Conservation (phyloP, 441 rosid species). For the Populus hybrid region DNA sequence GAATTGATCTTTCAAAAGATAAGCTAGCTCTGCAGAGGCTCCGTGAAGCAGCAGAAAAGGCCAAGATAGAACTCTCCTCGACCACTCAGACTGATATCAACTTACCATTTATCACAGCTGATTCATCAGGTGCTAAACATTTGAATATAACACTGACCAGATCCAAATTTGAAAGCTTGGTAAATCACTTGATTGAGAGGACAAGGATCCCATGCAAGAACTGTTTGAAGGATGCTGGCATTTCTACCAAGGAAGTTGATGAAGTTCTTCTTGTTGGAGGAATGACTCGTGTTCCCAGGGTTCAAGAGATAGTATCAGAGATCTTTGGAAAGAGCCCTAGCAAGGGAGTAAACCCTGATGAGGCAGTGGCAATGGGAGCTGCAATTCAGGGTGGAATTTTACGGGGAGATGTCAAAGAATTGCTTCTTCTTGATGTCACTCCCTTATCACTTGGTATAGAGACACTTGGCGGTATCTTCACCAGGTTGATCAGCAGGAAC, state of each 20-base stretch:
- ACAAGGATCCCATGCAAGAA: constrained; percentile 78
- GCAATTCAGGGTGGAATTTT: constrained; percentile 97
- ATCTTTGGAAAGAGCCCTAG: constrained; percentile 90
- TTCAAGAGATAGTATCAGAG: constrained; percentile 71
- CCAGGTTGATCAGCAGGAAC: constrained; percentile 78
- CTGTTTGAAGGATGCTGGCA: constrained; percentile 87
- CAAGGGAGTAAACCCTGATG: constrained; percentile 97
- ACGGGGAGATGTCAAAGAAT: constrained; percentile 94
- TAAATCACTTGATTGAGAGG: constrained; percentile 78
- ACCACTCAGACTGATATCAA: constrained; percentile 92
- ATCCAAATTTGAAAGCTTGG: constrained; percentile 75
- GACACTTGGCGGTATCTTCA: constrained; percentile 92
- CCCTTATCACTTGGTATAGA: constrained; percentile 96
- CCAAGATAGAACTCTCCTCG: constrained; percentile 92
- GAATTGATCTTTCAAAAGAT: constrained; percentile 76
- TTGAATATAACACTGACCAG: constrained; percentile 78
- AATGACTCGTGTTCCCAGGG: constrained; percentile 96
- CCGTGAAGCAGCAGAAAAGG: constrained; percentile 98
- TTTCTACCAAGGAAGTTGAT: constrained; percentile 73
- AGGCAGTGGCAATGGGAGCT: constrained; percentile 98
- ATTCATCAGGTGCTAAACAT: constrained; percentile 88
- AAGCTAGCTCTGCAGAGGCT: constrained; percentile 93
- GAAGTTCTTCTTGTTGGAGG: constrained; percentile 98
- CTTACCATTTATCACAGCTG: constrained; percentile 93
- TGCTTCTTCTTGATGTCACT: constrained; percentile 89